phyloP scores from a whole-genome alignment of 2,329 filamentous ascomycete genomes.

The Scedosporium boydii region DNA sequence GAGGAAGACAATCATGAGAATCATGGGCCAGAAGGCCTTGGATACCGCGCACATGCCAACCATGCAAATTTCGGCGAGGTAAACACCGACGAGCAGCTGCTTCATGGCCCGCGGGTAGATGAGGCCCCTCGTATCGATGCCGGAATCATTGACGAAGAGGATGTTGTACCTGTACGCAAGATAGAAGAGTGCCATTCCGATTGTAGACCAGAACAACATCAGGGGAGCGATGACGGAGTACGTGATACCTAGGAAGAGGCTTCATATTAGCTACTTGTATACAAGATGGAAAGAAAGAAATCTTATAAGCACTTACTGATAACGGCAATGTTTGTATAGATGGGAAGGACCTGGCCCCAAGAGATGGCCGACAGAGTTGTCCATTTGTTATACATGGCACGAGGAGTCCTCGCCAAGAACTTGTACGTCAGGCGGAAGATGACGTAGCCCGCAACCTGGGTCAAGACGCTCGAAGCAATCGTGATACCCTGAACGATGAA shows the following conservation, averaged over 20 bases:
- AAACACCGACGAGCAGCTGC: slow-evolving; percentile 74
- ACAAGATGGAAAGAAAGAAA: not conserved
- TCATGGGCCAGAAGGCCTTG: slow-evolving; percentile 56
- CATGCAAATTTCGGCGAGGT: slow-evolving; percentile 69
- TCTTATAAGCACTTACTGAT: slow-evolving; percentile 39
- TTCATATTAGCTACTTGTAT: slow-evolving; percentile 11
- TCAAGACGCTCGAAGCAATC: slow-evolving; percentile 61
- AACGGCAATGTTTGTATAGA: slow-evolving; percentile 64
- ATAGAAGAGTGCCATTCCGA: slow-evolving; percentile 73
- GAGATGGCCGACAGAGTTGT: slow-evolving; percentile 56
- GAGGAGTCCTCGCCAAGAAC: slow-evolving; percentile 65
- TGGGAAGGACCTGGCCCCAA: slow-evolving; percentile 69
- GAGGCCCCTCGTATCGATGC: slow-evolving; percentile 80
- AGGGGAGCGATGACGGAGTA: slow-evolving; percentile 80
- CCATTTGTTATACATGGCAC: slow-evolving; percentile 70
- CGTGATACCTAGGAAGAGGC: slow-evolving; percentile 43
- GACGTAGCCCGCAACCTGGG: slow-evolving; percentile 58
- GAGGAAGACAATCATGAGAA: slow-evolving; percentile 67
- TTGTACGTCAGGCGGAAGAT: slow-evolving; percentile 60
- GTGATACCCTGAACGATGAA: slow-evolving; percentile 79
- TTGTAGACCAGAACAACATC: slow-evolving; percentile 68
- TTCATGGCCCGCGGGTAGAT: slow-evolving; percentile 83
- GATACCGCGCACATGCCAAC: slow-evolving; percentile 72
- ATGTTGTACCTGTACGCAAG: slow-evolving; percentile 81
- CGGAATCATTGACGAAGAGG: slow-evolving; percentile 68